phyloP scores from a whole-genome alignment of 2,329 filamentous ascomycete genomes.

The Cladosporium sphaerospermum region DNA sequence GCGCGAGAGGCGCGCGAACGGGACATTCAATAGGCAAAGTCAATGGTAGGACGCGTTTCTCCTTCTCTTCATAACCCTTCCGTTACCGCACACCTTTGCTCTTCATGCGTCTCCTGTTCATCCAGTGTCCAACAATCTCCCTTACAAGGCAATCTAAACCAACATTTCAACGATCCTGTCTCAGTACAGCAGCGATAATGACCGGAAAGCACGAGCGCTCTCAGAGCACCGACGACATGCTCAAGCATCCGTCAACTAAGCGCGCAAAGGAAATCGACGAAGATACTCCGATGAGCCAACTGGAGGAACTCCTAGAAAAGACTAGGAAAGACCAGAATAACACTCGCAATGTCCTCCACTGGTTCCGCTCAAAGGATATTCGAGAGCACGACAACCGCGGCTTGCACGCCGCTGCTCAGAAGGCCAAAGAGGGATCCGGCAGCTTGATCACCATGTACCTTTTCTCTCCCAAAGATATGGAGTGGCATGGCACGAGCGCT shows the following conservation, averaged over 20 bases:
- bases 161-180: neutral
- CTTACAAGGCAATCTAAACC: neutral
- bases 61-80: neutral
- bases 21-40: neutral
- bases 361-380: conserved; percentile 48
- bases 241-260: conserved; percentile 43
- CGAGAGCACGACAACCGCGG: conserved; percentile 46
- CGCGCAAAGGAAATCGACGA: conserved; percentile 45
- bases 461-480: conserved; percentile 42
- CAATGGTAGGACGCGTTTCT: neutral
- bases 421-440: conserved; percentile 39
- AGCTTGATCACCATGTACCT: conserved; percentile 43
- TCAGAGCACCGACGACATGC: conserved; percentile 16
- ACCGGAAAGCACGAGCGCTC: conserved; percentile 10
- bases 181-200: neutral
- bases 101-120: neutral
- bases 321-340: conserved; percentile 35
- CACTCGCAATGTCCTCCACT: conserved; percentile 40
- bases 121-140: neutral
- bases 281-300: conserved; percentile 38
- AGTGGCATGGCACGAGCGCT: conserved; percentile 46
- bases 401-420: conserved; percentile 40
- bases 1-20: neutral
- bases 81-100: neutral
- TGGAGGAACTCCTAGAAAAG: conserved; percentile 34